Base-by-base conservation (phyloP, 495 filamentous ascomycete species). In the Cetradonia linearis region DNA sequence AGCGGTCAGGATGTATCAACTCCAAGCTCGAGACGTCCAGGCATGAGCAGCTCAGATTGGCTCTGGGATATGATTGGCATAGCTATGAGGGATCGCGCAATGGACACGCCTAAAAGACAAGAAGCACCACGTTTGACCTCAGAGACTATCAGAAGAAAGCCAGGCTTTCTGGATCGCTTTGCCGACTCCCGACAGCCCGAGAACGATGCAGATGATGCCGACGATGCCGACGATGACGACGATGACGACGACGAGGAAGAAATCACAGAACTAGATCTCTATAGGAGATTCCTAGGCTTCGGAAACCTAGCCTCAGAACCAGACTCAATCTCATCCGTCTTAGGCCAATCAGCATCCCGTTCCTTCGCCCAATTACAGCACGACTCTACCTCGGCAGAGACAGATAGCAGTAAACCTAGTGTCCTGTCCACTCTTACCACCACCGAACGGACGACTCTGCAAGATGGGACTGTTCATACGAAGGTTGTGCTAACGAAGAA, bases 381-480 rank as follows among this genome's bases (percentile, higher is more conserved):
- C 3, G 73, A 74, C 47, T 48, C 48, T 25, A 52, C 37, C 33
- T 20, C 42, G 1, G 30, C 40, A 14, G 40, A 58, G 18, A 50
- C 37, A 53, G 52, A 56, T 25, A 47, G 10, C 11, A 56, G 48
- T 28, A 50, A 67, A 9, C 56, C 68, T 6, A 72, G 69, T 28
- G 71, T 87, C 5, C 65, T 86, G 3, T 84, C 82, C 3, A 82
- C 80, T 2, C 74, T 78, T 38, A 83, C 77, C 0, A 81, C 73
- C 1, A 86, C 82, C 11, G 76, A 83, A 56, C 76, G 77, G 1
- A 72, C 71, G 7, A 76, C 71, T 16, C 66, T 79, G 28, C 69
- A 81, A 4, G 84, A 87, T 70, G 85, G 85, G 9, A 83, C 80
- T 6, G 70, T 84, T 6, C 74, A 79, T 50, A 87, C 80, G 5